Evolutionary conservation across 2,329 filamentous ascomycete genomes (phyloP).

Genomic region (Fonsecaea pugnacius): DNA sequence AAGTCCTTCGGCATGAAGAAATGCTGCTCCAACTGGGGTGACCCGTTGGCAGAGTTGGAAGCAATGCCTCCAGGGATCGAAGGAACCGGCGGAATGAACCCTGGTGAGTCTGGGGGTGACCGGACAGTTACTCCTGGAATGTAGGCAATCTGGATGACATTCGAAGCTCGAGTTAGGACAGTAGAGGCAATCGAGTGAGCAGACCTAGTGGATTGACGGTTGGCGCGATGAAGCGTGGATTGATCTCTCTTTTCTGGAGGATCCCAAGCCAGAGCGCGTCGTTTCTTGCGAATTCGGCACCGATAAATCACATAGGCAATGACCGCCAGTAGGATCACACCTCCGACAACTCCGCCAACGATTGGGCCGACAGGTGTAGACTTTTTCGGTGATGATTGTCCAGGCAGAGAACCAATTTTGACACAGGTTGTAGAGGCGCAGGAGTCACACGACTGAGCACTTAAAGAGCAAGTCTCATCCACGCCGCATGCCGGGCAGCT

Average conservation of each 20-base stretch:
- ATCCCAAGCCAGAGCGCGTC: slow-evolving; percentile 62
- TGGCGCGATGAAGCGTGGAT: slow-evolving; percentile 60
- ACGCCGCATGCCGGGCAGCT: slow-evolving; percentile 63
- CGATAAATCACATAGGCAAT: slow-evolving; percentile 82
- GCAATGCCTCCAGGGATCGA: slow-evolving; percentile 71
- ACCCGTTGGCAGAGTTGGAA: slow-evolving; percentile 61
- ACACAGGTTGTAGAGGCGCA: slow-evolving; percentile 66
- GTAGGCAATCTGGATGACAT: slow-evolving; percentile 99
- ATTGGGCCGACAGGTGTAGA: slow-evolving; percentile 70
- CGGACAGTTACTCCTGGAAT: slow-evolving; percentile 96
- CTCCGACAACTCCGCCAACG: slow-evolving; percentile 87
- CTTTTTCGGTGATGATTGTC: slow-evolving; percentile 41
- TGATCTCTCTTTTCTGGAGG: slow-evolving; percentile 62
- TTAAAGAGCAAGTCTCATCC: slow-evolving; percentile 64
- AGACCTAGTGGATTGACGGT: slow-evolving; percentile 79
- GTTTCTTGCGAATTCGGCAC: slow-evolving; percentile 75
- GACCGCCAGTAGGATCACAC: slow-evolving; percentile 73
- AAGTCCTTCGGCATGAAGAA: slow-evolving; percentile 93
- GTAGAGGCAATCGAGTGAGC: slow-evolving; percentile 89
- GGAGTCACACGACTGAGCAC: slow-evolving; percentile 61
- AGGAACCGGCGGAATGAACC: slow-evolving; percentile 84
- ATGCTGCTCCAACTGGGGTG: slow-evolving; percentile 67
- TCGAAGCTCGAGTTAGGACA: slow-evolving; percentile 91
- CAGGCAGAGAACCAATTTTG: slow-evolving; percentile 45
- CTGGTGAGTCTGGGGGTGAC: slow-evolving; percentile 80